phyloP scores from a whole-genome alignment of 495 filamentous ascomycete genomes.

The Trichoderma parareesei region DNA sequence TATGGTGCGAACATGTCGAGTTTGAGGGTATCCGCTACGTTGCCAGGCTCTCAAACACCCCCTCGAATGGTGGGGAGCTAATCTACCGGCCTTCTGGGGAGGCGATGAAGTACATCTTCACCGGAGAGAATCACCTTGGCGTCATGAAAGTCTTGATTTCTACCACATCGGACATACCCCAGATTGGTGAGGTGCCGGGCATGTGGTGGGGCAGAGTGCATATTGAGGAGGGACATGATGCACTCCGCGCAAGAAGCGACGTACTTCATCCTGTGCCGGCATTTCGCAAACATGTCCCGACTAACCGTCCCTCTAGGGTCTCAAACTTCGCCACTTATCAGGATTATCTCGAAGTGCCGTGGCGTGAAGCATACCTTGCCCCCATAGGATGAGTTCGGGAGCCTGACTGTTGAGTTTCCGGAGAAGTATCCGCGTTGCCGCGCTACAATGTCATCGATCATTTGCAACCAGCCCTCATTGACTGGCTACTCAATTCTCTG shows the following conservation, averaged over 20 bases:
- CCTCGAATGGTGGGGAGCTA: not conserved
- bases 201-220: not conserved
- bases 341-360: not conserved
- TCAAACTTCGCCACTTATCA: not conserved
- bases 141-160: not conserved
- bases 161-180: not conserved
- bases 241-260: not conserved
- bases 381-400: not conserved
- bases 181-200: not conserved
- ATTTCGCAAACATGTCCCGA: not conserved
- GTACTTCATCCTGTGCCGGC: not conserved
- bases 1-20: not conserved
- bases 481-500: not conserved
- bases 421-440: not conserved
- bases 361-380: not conserved
- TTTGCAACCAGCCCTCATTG: not conserved
- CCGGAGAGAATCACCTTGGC: not conserved
- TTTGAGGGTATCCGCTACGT: not conserved
- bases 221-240: not conserved
- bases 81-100: not conserved
- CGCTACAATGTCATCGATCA: not conserved
- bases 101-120: not conserved
- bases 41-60: not conserved
- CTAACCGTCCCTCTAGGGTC: not conserved
- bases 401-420: not conserved